phyloP scores from a whole-genome alignment of 495 filamentous ascomycete genomes.

The Cenococcum geophilum region DNA sequence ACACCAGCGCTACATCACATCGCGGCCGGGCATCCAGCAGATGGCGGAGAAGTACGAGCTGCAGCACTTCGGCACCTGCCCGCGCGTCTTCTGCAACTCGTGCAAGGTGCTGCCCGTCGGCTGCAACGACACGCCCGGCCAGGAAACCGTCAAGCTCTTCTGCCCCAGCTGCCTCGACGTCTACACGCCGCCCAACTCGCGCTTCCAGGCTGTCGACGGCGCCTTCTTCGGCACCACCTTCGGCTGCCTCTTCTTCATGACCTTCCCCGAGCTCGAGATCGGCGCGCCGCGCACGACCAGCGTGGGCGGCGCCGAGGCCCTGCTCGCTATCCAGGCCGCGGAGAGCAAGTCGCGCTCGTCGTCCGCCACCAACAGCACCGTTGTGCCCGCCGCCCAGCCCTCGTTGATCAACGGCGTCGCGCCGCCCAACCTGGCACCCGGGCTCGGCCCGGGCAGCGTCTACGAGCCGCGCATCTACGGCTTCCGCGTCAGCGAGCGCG shows the following conservation, averaged over 20 bases:
- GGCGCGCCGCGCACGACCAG: constrained; percentile 17
- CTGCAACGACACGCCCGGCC: constrained; percentile 84
- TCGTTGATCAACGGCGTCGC: constrained; percentile 75
- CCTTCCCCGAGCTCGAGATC: constrained; percentile 90
- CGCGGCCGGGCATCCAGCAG: constrained; percentile 92
- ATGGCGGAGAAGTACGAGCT: constrained; percentile 99
- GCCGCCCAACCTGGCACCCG: constrained; percentile 76
- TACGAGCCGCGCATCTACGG: constrained; percentile 97
- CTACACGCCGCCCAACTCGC: constrained; percentile 93
- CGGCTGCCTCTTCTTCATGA: constrained; percentile 91
- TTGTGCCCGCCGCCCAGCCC: constrained; percentile 42
- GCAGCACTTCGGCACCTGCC: constrained; percentile 89
- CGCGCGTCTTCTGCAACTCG: constrained; percentile 79
- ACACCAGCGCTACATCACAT: constrained; percentile 97
- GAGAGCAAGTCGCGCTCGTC: constrained; percentile 26
- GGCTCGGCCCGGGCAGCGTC: constrained; percentile 72
- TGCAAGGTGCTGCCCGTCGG: constrained; percentile 89
- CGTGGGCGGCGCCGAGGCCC: constrained; percentile 22
- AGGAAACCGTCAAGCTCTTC: constrained; percentile 97
- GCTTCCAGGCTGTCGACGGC: constrained; percentile 96
- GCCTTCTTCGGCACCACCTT: constrained; percentile 98
- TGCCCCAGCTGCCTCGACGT: constrained; percentile 95
- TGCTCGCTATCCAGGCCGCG: constrained; percentile 23
- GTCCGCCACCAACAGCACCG: constrained; percentile 33
- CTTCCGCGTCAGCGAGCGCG: constrained; percentile 83